Evolutionary conservation across 2,329 filamentous ascomycete species (phyloP).

Genomic region (Colletotrichum musae): DNA sequence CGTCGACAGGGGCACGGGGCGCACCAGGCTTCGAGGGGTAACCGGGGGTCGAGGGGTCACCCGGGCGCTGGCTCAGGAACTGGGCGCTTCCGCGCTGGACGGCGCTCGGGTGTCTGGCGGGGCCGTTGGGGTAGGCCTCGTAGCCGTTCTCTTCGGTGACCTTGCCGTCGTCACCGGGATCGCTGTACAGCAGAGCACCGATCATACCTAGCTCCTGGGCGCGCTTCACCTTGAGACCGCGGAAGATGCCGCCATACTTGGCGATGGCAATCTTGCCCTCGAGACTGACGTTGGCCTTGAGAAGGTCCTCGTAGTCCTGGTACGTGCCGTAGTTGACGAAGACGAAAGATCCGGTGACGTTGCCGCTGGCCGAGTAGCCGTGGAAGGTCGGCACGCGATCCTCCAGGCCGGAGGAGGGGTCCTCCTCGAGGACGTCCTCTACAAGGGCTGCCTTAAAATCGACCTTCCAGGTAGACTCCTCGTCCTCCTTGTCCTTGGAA

Average conservation of each 20-base stretch:
- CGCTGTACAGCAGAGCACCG: slow-evolving; percentile 86
- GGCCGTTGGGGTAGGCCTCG: slow-evolving; percentile 85
- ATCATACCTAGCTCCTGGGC: slow-evolving; percentile 93
- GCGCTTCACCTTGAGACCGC: slow-evolving; percentile 92
- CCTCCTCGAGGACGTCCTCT: slow-evolving; percentile 88
- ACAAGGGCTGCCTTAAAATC: slow-evolving; percentile 85
- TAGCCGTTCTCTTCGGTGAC: slow-evolving; percentile 87
- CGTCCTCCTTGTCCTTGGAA: slow-evolving; percentile 58
- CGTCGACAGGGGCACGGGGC: slow-evolving; percentile 79
- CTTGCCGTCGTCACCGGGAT: slow-evolving; percentile 90
- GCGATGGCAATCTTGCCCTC: slow-evolving; percentile 89
- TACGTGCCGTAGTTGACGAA: slow-evolving; percentile 95
- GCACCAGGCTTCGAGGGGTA: slow-evolving; percentile 94
- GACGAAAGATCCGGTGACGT: slow-evolving; percentile 89
- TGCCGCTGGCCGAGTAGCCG: slow-evolving; percentile 92
- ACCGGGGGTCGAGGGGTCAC: slow-evolving; percentile 89
- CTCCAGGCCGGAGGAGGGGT: slow-evolving; percentile 80
- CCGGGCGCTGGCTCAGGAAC: slow-evolving; percentile 79
- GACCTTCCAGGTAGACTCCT: slow-evolving; percentile 65
- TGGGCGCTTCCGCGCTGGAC: slow-evolving; percentile 92
- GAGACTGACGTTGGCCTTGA: slow-evolving; percentile 80
- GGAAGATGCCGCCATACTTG: slow-evolving; percentile 89
- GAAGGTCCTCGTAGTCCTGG: slow-evolving; percentile 85
- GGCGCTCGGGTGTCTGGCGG: slow-evolving; percentile 87
- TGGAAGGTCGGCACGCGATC: slow-evolving; percentile 92